Evolutionary conservation across 176 grass and related monocot genomes (phyloP), one percentile per base, ranked within the genome.

Genomic region (Elaeis guineensis): DNA sequence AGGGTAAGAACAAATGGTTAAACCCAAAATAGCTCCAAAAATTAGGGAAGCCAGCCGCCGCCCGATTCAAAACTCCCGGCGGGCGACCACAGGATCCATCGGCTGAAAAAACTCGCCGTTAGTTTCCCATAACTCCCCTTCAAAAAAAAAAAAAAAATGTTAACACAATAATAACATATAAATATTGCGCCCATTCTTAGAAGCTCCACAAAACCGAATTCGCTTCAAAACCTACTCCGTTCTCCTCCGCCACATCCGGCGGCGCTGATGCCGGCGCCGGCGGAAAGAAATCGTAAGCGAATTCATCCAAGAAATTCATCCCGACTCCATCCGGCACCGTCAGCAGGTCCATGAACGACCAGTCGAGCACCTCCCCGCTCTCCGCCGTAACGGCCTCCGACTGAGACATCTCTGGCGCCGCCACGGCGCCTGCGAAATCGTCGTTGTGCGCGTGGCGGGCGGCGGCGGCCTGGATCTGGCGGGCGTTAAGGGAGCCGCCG

Each of bases 361-460:
- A 61, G 25, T 61, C 58, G 17, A 61, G 17, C 28, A 18, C 58
- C 16, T 61, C 5, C 25, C 8, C 58, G 58, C 58, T 61, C 58
- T 35, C 58, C 58, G 17, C 16, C 28, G 25, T 29, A 2, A n/a
- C 26, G 5, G 25, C 58, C 17, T 61, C 28, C 5, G 58, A 61
- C 26, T 0, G 26, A 5, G 26, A 32, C 58, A 26, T 30, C 17
- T 25, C 28, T 2, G 58, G 17, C 28, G 16, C 15, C 15, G 22
- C 26, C 26, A 16, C 25, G n/a, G 25, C 12, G 15, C 0, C 17
- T 4, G 58, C 12, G 15, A 15, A 21, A 5, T 17, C 57, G 25
- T 6, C 6, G 25, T 6, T 9, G 26, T 61, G 26, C 25, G 58
- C 58, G 25, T 61, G 58, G 58, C 58, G 17, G 25, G 58, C 58